Evolutionary conservation across 768 basidiomycete genomes (phyloP).

Genomic region (Sarcomyxa edulis): DNA sequence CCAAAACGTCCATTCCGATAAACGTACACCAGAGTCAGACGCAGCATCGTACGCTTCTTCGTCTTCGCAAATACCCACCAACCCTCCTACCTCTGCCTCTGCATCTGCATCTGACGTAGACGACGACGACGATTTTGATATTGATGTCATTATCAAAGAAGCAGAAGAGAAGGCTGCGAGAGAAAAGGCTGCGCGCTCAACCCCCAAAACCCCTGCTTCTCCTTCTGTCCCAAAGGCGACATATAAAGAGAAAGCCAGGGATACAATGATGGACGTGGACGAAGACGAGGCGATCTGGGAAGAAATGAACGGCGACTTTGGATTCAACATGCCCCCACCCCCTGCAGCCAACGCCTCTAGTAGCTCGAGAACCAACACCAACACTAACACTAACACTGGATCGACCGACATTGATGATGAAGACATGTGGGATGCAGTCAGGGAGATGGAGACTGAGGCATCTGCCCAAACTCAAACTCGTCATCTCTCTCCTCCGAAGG

Average conservation of each 20-base stretch:
- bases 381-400: too few relatives aligned
- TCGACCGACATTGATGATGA: slow-evolving; percentile 50
- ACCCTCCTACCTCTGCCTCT: slow-evolving; percentile 34
- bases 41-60: slow-evolving; percentile 27
- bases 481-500: slow-evolving; percentile 7
- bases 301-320: slow-evolving; percentile 11
- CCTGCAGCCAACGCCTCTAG: slow-evolving; percentile 6
- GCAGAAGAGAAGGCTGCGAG: slow-evolving; percentile 30
- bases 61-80: slow-evolving; percentile 25
- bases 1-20: slow-evolving; percentile 11
- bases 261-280: slow-evolving; percentile 16
- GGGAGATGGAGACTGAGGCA: slow-evolving; percentile 42
- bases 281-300: slow-evolving; percentile 68
- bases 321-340: neutral
- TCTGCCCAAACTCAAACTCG: slow-evolving; percentile 12
- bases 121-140: slow-evolving; percentile 43
- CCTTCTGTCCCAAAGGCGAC: slow-evolving; percentile 1
- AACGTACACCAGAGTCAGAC: slow-evolving; percentile 17
- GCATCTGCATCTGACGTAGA: slow-evolving; percentile 19
- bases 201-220: neutral
- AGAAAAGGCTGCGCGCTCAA: slow-evolving; percentile 3
- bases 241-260: slow-evolving; percentile 4
- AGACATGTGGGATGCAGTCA: slow-evolving; percentile 69
- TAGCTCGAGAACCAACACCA: neutral
- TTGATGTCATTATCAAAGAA: slow-evolving; percentile 44